phyloP scores from a whole-genome alignment of 345 rosid genomes.

The Camelina sativa region DNA sequence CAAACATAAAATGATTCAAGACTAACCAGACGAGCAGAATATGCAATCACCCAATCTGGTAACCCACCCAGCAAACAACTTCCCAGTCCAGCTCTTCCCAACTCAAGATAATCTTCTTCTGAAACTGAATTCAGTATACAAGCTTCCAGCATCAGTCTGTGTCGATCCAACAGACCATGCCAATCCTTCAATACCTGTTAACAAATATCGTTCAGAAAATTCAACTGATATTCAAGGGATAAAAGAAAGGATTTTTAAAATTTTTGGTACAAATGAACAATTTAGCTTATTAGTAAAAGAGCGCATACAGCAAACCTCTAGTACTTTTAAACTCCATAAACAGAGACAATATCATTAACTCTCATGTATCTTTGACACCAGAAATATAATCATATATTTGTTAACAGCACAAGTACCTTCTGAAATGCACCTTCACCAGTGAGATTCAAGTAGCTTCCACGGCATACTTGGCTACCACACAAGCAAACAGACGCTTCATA shows the following conservation, averaged over 20 bases:
- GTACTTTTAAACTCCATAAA: slow-evolving; percentile 3
- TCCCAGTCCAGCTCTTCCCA: slow-evolving; percentile 97
- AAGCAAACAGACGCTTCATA: slow-evolving; percentile 99
- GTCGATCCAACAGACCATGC: slow-evolving; percentile 92
- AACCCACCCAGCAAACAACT: slow-evolving; percentile 98
- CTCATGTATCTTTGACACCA: slow-evolving; percentile 29
- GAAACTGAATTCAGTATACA: slow-evolving; percentile 80
- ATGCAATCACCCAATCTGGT: slow-evolving; percentile 95
- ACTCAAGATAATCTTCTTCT: slow-evolving; percentile 95
- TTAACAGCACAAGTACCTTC: slow-evolving; percentile 59
- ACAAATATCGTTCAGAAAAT: slow-evolving; percentile 18
- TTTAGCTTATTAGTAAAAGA: slow-evolving; percentile 17
- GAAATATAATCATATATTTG: slow-evolving; percentile 20
- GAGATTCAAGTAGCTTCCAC: slow-evolving; percentile 98
- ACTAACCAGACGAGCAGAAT: slow-evolving; percentile 94
- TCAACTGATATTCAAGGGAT: slow-evolving; percentile 1
- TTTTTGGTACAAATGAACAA: slow-evolving; percentile 26
- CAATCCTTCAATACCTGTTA: slow-evolving; percentile 84
- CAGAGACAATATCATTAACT: slow-evolving; percentile 13
- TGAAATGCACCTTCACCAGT: slow-evolving; percentile 99
- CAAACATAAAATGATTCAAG: slow-evolving; percentile 26
- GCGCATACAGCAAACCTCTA: slow-evolving; percentile 13
- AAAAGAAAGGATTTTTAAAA: background rate
- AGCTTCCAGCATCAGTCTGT: slow-evolving; percentile 87
- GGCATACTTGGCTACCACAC: slow-evolving; percentile 99